Base-by-base conservation (phyloP, 2,329 filamentous ascomycete species). In the Sclerotinia subarctica region DNA sequence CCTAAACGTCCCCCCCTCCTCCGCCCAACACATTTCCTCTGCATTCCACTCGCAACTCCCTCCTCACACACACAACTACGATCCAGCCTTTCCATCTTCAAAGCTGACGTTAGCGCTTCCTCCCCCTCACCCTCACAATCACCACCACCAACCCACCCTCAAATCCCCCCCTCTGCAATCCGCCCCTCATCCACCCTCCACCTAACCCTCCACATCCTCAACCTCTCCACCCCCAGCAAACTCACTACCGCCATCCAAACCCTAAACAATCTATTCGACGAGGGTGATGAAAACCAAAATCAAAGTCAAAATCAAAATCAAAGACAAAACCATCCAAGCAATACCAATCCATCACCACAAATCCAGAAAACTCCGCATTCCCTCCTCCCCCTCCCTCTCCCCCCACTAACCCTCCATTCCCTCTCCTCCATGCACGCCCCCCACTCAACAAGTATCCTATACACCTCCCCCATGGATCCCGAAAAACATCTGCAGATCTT, bases 141-240 rank as follows among this genome's bases (percentile, higher is more conserved):
- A 35, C 32, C 32, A 3, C 35, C 35, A 35, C 35, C 7, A 8
- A 10, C 35, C 35, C 35, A 35, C 35, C 35, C 35, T 7, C 35
- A 8, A 35, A 35, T 35, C 35, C 35, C 35, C 7, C 1, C 35
- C 35, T 35, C 35, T 7, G 35, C 93, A 1, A 81, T 97, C 63
- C 83, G 93, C 38, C 93, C 93, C 0, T 79, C 92, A 0, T 91
- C 92, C 0, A 93, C 93, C 1, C 79, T 97, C 59, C 94, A 98
- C 78, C 81, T 96, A 3, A 97, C 94, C 0, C 82, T 97, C 0
- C 94, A 35, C 35, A 35, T 35, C 35, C 35, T 35, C 0, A 35
- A 35, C 7, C 35, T 35, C 35, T 35, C 35, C 35, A 35, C 7
- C 35, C 35, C 35, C 35, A 35, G 8, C 35, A 35, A 35, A 35